Evolutionary conservation across 129 eudicot genomes (phyloP), one percentile per base, ranked within the genome.

Genomic region (Centrapalus pauciflorus): DNA sequence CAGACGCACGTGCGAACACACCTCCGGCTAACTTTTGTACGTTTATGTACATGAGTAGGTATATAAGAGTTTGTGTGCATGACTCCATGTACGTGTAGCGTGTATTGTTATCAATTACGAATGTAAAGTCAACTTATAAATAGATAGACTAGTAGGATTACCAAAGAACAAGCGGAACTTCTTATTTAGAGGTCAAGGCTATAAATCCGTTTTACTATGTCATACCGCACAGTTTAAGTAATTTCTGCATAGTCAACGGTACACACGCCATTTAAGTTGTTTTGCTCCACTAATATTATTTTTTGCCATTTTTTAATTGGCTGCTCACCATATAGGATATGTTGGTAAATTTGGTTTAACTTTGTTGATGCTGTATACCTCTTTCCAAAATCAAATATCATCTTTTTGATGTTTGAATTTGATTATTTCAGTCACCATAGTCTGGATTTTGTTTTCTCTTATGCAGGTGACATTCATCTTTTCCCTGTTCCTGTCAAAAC

Each of bases 401-500:
- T 5, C 3, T 46, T 58, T 30, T 19, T 35, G 46, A 59, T 11
- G 14, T 45, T 30, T 33, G 3, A 10, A 30, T 59, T n/a, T 32
- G 10, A 43, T 61, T 11, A 26, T 61, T 49, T 48, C 30, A 34
- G 70, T 19, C 27, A 56, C 20, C 55, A 5, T 37, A 29, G 37
- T 55, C 13, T 6, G 26, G 40, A 48, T 34, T 25, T 37, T 57
- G 61, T 72, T 51, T 43, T 9, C 48, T 55, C 11, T 29, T 20
- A 26, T 32, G 77, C 87, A 89, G 99, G 88, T 59, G 99, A 89
- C 57, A 77, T 84, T 76, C 85, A 84, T 62, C 92, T 94, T 46
- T 94, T 80, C 67, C 93, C 99, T 23, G 99, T 94, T 54, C 82
- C 95, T 7, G 99, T 94, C 65, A 94, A 84, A 73, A 84, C 95